A percentile compares a stretch with the other conserved stretches of the same genome.
phyloP scores from a whole-genome alignment of 331 rosid species.

The Rosa hybrid region DNA sequence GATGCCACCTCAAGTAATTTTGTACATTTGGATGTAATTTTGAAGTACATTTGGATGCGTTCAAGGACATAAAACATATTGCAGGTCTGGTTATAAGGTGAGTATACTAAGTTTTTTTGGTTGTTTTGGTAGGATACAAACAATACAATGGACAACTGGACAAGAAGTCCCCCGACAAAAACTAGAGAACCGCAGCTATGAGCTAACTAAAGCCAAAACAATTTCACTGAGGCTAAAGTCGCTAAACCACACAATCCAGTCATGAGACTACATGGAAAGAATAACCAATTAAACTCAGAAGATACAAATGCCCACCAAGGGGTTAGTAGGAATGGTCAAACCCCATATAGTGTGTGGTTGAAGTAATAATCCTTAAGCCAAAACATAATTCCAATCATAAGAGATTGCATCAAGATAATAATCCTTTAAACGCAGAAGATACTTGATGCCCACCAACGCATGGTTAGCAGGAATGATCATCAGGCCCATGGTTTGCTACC shows the following conservation, averaged over 20 bases:
- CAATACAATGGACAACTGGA: not conserved
- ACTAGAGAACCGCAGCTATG: not conserved
- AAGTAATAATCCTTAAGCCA: not conserved
- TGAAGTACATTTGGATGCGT: not conserved
- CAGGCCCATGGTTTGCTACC: not conserved
- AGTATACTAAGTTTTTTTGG: not conserved
- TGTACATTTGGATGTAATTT: slow-evolving; percentile 6
- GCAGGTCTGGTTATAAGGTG: not conserved
- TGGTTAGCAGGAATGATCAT: not conserved
- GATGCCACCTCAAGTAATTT: slow-evolving; percentile 6
- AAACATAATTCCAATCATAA: not conserved
- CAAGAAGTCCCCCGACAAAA: not conserved
- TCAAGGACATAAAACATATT: not conserved
- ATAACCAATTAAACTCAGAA: not conserved
- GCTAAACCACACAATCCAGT: not conserved
- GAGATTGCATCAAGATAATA: not conserved
- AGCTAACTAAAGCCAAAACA: not conserved
- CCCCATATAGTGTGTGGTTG: not conserved
- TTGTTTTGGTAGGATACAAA: not conserved
- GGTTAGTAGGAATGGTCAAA: not conserved
- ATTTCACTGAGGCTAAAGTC: not conserved
- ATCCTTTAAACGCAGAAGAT: not conserved
- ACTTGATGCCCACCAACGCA: not conserved
- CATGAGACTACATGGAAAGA: not conserved
- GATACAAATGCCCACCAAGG: not conserved